These are phyloP conservation scores for Phialocephala sp. DNA, from an alignment of 2,329 filamentous ascomycete genomes.

Conservation along the genomic window DNA sequence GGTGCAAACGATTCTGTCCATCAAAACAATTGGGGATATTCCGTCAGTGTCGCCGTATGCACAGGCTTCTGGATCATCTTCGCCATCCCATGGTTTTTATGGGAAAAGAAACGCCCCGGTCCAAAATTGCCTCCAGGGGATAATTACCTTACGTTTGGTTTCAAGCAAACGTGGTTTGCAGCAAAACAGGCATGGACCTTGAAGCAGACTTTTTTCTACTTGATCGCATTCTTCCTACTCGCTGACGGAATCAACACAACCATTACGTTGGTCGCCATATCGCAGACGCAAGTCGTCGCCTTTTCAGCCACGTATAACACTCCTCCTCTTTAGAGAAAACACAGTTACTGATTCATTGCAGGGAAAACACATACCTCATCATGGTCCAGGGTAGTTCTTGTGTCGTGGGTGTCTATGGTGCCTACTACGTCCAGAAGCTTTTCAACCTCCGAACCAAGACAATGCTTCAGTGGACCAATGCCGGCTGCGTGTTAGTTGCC, in stretches of 20 bases:
- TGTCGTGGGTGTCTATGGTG: conserved; percentile 35
- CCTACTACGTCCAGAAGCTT: conserved; percentile 37
- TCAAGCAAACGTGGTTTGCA: conserved; percentile 41
- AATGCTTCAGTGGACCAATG: conserved; percentile 41
- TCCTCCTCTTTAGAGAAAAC: no score
- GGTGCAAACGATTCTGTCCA: conserved; percentile 35
- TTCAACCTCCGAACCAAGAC: conserved; percentile 40
- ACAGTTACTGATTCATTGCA: no score
- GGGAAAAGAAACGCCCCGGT: conserved; percentile 42
- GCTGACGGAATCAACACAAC: conserved; percentile 40
- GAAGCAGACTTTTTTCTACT: conserved; percentile 41
- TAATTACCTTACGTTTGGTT: conserved; percentile 41
- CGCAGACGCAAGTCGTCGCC: conserved; percentile 40
- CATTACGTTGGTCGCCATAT: conserved; percentile 37
- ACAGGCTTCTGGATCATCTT: conserved; percentile 42
- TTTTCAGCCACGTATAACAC: conserved; percentile 39
- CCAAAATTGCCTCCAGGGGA: conserved; percentile 37
- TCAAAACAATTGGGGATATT: conserved; percentile 43
- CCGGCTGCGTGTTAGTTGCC: conserved; percentile 35
- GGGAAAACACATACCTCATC: conserved; percentile 35
- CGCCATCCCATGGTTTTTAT: conserved; percentile 42
- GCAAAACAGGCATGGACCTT: conserved; percentile 38
- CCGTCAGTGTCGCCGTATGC: conserved; percentile 39
- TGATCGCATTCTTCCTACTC: conserved; percentile 41
- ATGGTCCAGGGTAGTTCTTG: conserved; percentile 40